A percentile compares a stretch with the other conserved stretches of the same genome.
Conservation (phyloP, 768 basidiomycete species). For the Russula foetens region DNA sequence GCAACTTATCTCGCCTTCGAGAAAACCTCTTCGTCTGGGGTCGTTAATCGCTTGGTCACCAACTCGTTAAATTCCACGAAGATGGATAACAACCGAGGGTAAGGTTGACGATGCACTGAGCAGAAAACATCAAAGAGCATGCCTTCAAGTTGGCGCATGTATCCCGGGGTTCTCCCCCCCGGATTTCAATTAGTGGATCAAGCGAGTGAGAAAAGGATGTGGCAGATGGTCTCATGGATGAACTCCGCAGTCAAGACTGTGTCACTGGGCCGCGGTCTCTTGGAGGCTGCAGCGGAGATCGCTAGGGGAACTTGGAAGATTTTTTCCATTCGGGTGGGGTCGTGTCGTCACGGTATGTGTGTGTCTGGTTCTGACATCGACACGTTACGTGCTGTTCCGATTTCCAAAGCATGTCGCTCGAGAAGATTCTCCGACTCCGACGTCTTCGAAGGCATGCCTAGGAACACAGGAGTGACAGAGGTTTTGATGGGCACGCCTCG, state of each 20-base stretch:
- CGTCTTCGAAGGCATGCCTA: constrained; percentile 82
- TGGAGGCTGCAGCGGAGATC: constrained; percentile 77
- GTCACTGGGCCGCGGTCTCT: constrained; percentile 70
- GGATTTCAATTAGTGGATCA: no score
- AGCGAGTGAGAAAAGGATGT: no score
- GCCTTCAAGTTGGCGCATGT: no score
- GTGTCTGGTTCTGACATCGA: constrained; percentile 96
- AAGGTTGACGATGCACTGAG: not conserved
- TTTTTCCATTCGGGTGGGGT: constrained; percentile 98
- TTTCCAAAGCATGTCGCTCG: constrained; percentile 93
- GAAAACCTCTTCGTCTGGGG: no score
- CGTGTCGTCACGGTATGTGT: constrained; percentile 95
- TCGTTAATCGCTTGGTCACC: no score
- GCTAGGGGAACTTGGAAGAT: constrained; percentile 99
- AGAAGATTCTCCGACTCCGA: constrained; percentile 97
- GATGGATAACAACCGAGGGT: constrained; percentile 18
- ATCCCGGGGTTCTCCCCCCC: no score
- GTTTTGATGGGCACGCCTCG: constrained; percentile 57
- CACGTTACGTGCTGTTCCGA: constrained; percentile 93
- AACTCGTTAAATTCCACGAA: not conserved
- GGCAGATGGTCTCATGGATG: constrained; percentile 87
- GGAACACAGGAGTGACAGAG: constrained; percentile 71
- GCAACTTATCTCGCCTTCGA: no score
- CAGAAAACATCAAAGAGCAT: not conserved
- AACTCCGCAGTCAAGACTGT: constrained; percentile 76